phyloP scores from a whole-genome alignment of 495 filamentous ascomycete species.

The Penicillium steckii region DNA sequence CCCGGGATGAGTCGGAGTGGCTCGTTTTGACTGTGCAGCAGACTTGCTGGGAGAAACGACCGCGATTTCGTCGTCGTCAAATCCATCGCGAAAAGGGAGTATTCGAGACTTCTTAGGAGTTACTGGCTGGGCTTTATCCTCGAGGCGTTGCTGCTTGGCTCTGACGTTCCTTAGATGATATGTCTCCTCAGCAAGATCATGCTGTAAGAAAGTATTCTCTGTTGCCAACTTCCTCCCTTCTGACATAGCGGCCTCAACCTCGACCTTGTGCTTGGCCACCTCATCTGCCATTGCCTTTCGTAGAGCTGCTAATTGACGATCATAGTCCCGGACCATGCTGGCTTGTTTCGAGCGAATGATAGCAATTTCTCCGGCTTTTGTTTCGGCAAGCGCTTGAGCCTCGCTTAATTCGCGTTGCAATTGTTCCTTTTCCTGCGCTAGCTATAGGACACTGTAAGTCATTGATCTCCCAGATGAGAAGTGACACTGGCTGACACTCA shows the following conservation, averaged over 20 bases:
- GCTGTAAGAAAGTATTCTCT: slow-evolving; percentile 62
- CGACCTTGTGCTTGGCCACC: slow-evolving; percentile 51
- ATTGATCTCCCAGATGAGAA: slow-evolving; percentile 21
- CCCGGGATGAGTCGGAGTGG: slow-evolving; percentile 56
- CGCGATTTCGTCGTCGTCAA: slow-evolving; percentile 68
- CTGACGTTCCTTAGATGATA: slow-evolving; percentile 48
- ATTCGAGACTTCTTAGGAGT: slow-evolving; percentile 60
- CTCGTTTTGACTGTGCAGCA: slow-evolving; percentile 45
- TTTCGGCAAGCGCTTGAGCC: slow-evolving; percentile 47
- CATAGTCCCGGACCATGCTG: slow-evolving; percentile 54
- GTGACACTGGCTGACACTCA: slow-evolving; percentile 2
- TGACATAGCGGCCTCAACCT: slow-evolving; percentile 54
- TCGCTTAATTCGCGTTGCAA: slow-evolving; percentile 46
- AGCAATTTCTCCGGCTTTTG: slow-evolving; percentile 65
- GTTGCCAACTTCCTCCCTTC: slow-evolving; percentile 62
- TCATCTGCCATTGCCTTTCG: slow-evolving; percentile 56
- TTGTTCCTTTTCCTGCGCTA: slow-evolving; percentile 51
- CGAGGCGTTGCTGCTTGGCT: slow-evolving; percentile 39
- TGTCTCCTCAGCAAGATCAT: slow-evolving; percentile 61
- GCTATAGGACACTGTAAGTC: slow-evolving; percentile 28
- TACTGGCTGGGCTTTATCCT: slow-evolving; percentile 35
- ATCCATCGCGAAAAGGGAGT: slow-evolving; percentile 65
- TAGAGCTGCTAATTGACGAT: slow-evolving; percentile 49
- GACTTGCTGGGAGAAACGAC: slow-evolving; percentile 58
- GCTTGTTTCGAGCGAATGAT: slow-evolving; percentile 65